Conservation (phyloP, 805 yeast genomes). For the Zygosaccharomyces gambellarensis region DNA sequence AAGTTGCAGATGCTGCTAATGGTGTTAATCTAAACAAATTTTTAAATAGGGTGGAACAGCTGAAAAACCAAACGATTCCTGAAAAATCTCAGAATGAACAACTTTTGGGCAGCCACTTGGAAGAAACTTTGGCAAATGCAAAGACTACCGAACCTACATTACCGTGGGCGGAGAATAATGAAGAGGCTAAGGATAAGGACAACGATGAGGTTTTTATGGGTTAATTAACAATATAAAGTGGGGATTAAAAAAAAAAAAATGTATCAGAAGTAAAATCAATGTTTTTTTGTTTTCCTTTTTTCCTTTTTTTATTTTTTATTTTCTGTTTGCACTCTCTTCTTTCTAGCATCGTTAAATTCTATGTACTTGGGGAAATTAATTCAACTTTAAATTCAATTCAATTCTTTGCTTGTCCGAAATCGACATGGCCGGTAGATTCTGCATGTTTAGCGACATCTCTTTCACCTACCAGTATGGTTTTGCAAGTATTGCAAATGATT, state of each 20-base stretch:
- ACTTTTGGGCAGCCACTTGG: slow-evolving; percentile 29
- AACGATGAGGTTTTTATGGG: slow-evolving; percentile 18
- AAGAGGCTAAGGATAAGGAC: slow-evolving; percentile 13
- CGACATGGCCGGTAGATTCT: slow-evolving; percentile 51
- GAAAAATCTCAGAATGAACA: slow-evolving; percentile 44
- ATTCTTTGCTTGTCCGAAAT: slow-evolving; percentile 50
- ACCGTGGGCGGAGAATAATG: slow-evolving; percentile 23
- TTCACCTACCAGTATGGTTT: slow-evolving; percentile 52
- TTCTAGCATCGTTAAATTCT: background rate
- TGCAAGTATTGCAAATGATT: slow-evolving; percentile 55
- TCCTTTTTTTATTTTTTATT: background rate
- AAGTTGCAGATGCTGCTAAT: slow-evolving; percentile 87
- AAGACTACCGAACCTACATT: slow-evolving; percentile 34
- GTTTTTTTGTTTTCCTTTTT: background rate
- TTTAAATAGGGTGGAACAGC: slow-evolving; percentile 56
- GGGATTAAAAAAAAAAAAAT: background rate
- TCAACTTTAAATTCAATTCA: background rate
- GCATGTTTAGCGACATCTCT: slow-evolving; percentile 63
- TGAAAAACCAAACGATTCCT: slow-evolving; percentile 48
- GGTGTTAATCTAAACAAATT: slow-evolving; percentile 72
- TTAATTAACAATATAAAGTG: background rate
- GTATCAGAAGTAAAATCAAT: too few relatives aligned
- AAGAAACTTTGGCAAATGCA: slow-evolving; percentile 24
- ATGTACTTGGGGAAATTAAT: slow-evolving; percentile 7
- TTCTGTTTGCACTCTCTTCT: background rate